Evolutionary conservation across 2,329 filamentous ascomycete genomes (phyloP).

Genomic region (Ophiostoma pallidulum): DNA sequence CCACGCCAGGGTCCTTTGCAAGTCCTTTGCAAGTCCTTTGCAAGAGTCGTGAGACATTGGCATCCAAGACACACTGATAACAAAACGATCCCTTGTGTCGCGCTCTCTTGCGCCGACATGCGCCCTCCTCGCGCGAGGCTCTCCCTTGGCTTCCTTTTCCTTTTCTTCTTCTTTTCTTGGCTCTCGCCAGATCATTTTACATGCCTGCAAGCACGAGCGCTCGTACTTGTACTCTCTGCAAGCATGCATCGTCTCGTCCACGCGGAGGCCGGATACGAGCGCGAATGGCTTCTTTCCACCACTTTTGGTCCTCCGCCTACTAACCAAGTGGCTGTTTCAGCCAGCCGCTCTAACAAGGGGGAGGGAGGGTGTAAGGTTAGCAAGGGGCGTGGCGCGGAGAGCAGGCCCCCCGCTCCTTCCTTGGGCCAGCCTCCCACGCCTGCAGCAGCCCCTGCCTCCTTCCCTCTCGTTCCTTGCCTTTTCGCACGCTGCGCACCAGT

Average conservation of each 20-base stretch:
- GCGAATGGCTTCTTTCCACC: neutral
- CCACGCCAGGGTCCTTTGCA: too few relatives aligned
- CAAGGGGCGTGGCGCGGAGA: neutral
- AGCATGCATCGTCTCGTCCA: neutral
- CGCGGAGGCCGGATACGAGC: neutral
- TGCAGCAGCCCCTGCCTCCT: too few relatives aligned
- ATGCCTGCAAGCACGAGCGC: too few relatives aligned
- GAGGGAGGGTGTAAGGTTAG: constrained; percentile 4
- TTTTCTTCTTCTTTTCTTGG: too few relatives aligned
- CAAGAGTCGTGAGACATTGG: too few relatives aligned
- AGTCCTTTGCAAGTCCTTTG: too few relatives aligned
- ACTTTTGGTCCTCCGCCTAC: neutral
- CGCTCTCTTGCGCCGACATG: too few relatives aligned
- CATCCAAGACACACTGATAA: too few relatives aligned
- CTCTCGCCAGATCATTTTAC: too few relatives aligned
- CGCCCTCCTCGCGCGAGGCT: too few relatives aligned
- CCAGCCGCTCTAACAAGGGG: constrained; percentile 2
- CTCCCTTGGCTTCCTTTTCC: too few relatives aligned
- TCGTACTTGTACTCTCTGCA: neutral
- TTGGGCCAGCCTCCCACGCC: neutral
- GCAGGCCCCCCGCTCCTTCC: constrained; percentile 1
- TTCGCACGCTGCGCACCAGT: neutral
- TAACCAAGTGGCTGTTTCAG: constrained; percentile 10
- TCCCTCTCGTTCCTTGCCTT: neutral
- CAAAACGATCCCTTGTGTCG: too few relatives aligned